These are phyloP conservation scores for Cetraspora pellucida DNA, from an alignment of 192 early-diverging fungal species.

Conservation along the genomic window DNA sequence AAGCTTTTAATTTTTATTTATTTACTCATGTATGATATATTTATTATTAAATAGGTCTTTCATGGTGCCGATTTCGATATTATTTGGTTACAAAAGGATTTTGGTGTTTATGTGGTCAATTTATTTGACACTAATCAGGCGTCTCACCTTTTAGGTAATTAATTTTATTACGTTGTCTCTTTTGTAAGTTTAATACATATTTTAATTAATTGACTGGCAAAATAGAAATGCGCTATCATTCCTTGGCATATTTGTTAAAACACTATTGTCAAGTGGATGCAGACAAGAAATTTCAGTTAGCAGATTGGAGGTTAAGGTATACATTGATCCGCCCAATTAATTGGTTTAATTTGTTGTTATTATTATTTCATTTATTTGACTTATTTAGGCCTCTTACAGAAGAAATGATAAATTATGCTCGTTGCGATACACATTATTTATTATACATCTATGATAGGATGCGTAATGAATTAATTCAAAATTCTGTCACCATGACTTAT, in stretches of 20 bases:
- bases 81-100: conserved; percentile 95
- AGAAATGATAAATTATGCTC: conserved; percentile 93
- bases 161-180: neutral
- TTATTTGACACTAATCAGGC: conserved; percentile 98
- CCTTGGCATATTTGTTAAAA: conserved; percentile 80
- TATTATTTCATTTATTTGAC: neutral
- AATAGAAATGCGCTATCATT: conserved; percentile 72
- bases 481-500: conserved; percentile 62
- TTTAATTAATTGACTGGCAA: neutral
- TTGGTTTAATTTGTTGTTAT: conserved; percentile 20
- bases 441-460: conserved; percentile 93
- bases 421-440: conserved; percentile 94
- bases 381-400: conserved; percentile 76
- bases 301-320: conserved; percentile 95
- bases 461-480: conserved; percentile 76
- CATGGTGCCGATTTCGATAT: conserved; percentile 98
- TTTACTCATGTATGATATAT: neutral
- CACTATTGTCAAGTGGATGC: conserved; percentile 77
- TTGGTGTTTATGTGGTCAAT: conserved; percentile 94
- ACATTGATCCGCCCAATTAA: neutral
- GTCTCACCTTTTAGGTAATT: conserved; percentile 71
- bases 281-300: conserved; percentile 94
- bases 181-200: neutral
- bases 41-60: conserved; percentile 54
- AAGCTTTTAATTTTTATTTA: neutral